Evolutionary conservation across 108 stramenopile species (phyloP).

Genomic region (Cyclotella kingstonii): DNA sequence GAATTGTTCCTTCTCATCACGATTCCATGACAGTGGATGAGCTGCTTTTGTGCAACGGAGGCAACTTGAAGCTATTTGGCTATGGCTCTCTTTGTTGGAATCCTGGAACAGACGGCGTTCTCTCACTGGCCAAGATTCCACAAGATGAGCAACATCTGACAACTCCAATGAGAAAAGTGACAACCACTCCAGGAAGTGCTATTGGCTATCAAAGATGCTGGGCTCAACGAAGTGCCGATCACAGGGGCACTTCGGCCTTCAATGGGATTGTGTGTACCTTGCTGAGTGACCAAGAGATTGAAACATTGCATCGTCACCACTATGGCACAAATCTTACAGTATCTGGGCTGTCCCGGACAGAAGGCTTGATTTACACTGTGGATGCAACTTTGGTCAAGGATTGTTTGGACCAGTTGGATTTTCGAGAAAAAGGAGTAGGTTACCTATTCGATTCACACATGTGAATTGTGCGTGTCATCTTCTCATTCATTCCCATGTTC

Average conservation of each 20-base stretch:
- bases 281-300: constrained; percentile 67
- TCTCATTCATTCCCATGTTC: background rate
- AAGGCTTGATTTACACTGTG: constrained; percentile 72
- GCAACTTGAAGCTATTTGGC: constrained; percentile 68
- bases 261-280: constrained; percentile 86
- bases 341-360: constrained; percentile 46
- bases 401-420: constrained; percentile 83
- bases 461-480: background rate
- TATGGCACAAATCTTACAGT: background rate
- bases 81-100: constrained; percentile 88
- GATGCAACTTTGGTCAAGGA: constrained; percentile 63
- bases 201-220: constrained; percentile 77
- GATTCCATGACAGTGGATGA: constrained; percentile 39
- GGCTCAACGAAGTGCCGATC: constrained; percentile 84
- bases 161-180: constrained; percentile 12
- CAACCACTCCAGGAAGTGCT: constrained; percentile 35
- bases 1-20: constrained; percentile 49
- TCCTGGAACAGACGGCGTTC: constrained; percentile 67
- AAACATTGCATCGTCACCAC: constrained; percentile 12
- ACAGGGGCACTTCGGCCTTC: constrained; percentile 68
- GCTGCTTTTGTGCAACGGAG: constrained; percentile 43
- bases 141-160: constrained; percentile 30
- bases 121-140: constrained; percentile 37
- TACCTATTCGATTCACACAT: background rate
- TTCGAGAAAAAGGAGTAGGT: constrained; percentile 82